Conservation (phyloP, 1,284 basidiomycete genomes). For the Hypsizygus ulmarius region DNA sequence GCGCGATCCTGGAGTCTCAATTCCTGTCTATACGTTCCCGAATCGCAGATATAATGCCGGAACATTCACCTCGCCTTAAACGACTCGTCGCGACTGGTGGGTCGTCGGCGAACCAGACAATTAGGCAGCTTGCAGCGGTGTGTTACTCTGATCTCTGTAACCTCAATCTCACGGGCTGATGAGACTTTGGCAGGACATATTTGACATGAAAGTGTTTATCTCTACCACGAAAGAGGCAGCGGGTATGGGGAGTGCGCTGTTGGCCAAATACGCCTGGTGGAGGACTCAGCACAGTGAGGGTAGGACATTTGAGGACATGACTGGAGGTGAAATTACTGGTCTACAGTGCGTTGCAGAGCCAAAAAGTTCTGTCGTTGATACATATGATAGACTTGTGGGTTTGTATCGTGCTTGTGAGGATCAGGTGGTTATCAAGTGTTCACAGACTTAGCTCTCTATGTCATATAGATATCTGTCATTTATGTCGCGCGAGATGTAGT, state of each 20-base stretch:
- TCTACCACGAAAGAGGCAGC: slow-evolving; percentile 68
- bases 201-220: slow-evolving; percentile 70
- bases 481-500: too few species aligned
- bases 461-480: not conserved
- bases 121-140: slow-evolving; percentile 71
- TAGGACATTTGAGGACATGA: slow-evolving; percentile 68
- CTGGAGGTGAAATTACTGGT: slow-evolving; percentile 42
- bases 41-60: slow-evolving; percentile 64
- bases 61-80: slow-evolving; percentile 54
- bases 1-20: slow-evolving; percentile 86
- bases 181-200: slow-evolving; percentile 52
- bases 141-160: slow-evolving; percentile 11
- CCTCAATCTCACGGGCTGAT: not conserved
- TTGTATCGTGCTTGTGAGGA: slow-evolving; percentile 49
- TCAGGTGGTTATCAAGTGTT: slow-evolving; percentile 30
- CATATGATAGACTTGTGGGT: slow-evolving; percentile 42
- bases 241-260: slow-evolving; percentile 66
- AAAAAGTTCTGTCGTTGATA: slow-evolving; percentile 34
- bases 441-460: not conserved
- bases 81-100: slow-evolving; percentile 81
- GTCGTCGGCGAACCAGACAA: slow-evolving; percentile 71
- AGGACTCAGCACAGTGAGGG: slow-evolving; percentile 38
- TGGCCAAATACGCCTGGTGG: slow-evolving; percentile 74
- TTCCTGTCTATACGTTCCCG: slow-evolving; percentile 77
- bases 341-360: slow-evolving; percentile 63